Evolutionary conservation across 2,329 filamentous ascomycete genomes (phyloP), one percentile per base, ranked within the genome.

Genomic region (Orbilia blumenaviensis): DNA sequence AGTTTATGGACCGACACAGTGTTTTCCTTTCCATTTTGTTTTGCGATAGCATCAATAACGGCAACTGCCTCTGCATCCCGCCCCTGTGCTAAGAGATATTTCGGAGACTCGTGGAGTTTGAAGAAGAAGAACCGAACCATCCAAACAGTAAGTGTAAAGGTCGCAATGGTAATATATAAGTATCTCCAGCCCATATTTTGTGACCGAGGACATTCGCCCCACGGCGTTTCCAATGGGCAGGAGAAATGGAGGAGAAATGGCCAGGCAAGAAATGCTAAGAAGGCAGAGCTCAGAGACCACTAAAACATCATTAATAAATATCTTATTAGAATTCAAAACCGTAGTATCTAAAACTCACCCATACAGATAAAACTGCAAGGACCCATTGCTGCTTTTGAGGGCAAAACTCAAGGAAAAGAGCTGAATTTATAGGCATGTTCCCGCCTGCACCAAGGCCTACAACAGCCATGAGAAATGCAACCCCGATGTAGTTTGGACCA

Each of bases 231-330:
- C 14, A 82, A 42, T 67, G 78, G 32, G 68, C 82, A 79, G 0
- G 82, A 79, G 66, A 84, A 86, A 64, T 86, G 85, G 81, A 84
- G 77, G 83, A 86, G 66, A 83, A 86, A 71, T 2, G 72, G 77
- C 86, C 85, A 86, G 16, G 79, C 79, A 67, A 92, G 85, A 3
- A 91, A 83, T 1, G 89, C 90, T 1, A 91, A 89, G 67, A 90
- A 86, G 6, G 96, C 85, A 81, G 95, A 92, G 4, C 92, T 93
- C 16, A 96, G 84, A 0, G 92, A 91, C 92, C 93, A 96, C 90
- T 92, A 95, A 85, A 46, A 61, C 25, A 48, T 8, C 5, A 34
- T 68, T 25, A 71, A 38, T 84, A 83, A 86, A 7, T 83, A 41
- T 86, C 8, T 2, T 7, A 21, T 8, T 34, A 36, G 21, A 25